Conservation (phyloP, 768 basidiomycete species). For the Serendipita sp. region DNA sequence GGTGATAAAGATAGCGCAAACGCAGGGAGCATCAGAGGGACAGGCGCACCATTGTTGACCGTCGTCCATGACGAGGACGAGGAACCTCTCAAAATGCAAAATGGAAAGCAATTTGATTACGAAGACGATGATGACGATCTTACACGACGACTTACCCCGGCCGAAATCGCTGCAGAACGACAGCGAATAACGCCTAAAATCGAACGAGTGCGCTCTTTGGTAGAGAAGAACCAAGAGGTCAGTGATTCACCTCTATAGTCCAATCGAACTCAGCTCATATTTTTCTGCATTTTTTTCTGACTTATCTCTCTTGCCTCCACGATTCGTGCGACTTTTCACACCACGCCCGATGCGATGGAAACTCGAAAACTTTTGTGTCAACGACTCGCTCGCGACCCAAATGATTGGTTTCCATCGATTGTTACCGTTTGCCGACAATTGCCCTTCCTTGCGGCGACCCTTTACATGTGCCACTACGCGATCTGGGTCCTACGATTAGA, state of each 20-base stretch:
- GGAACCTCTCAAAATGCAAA: background rate
- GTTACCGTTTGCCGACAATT: background rate
- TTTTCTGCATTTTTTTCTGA: background rate
- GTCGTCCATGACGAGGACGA: conserved; percentile 3
- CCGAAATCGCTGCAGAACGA: background rate
- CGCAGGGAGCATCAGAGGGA: background rate
- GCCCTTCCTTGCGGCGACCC: background rate
- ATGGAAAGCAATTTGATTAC: background rate
- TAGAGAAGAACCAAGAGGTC: background rate
- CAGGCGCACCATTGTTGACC: background rate
- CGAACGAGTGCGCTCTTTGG: background rate
- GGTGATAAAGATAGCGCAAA: background rate
- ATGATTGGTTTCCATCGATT: background rate
- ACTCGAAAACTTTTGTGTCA: background rate
- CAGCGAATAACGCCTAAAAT: background rate
- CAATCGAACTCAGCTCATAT: background rate
- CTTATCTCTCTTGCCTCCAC: background rate
- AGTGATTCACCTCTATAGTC: background rate
- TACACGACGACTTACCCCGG: background rate
- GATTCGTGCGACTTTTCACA: background rate
- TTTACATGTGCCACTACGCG: background rate
- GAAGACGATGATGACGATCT: conserved; percentile 1
- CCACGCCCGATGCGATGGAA: background rate
- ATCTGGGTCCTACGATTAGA: background rate
- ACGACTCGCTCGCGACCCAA: background rate